Evolutionary conservation across 2,329 filamentous ascomycete genomes (phyloP), one percentile per base, ranked within the genome.

Genomic region (Fusarium humuli): DNA sequence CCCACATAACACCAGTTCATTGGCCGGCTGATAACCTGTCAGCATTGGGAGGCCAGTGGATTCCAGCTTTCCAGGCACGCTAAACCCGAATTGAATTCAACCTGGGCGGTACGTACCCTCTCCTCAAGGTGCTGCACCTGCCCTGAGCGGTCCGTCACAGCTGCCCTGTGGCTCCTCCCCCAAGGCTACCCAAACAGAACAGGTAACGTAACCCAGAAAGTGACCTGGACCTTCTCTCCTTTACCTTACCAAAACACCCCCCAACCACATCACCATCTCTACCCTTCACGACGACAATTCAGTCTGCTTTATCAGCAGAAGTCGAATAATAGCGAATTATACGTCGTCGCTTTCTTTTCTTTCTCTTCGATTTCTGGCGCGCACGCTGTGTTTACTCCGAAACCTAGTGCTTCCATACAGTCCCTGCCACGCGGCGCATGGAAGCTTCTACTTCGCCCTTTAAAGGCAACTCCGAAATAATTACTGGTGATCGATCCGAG

Each of bases 361-460:
- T 50, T 65, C 65, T 50, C 66, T 49, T 65, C 67, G 61, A 67
- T 44, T 73, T 58, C 37, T 65, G 75, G 61, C 63, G 55, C 65
- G 66, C 64, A 54, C 61, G 40, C 47, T 57, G 32, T 59, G 48
- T 72, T 65, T 67, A 64, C 60, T 47, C 47, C 46, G 44, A 56
- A 71, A 57, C 46, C 22, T 65, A 49, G 55, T 57, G 49, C 52
- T 67, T 67, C 56, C 65, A 47, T 60, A 57, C 41, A 55, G 30
- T 34, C 57, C 56, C 67, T 78, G 75, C 77, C 72, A 76, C 74
- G 67, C 71, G 76, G 79, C 79, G 78, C 78, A 80, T 80, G 78
- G 79, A 78, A 81, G 78, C 79, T 79, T 76, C 74, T 67, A 71
- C 70, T 27, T 73, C 74, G 56, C 70, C 67, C 57, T 67, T 65